These are phyloP conservation scores for Suillus decipiens DNA, from an alignment of 768 basidiomycete genomes.

Conservation along the genomic window DNA sequence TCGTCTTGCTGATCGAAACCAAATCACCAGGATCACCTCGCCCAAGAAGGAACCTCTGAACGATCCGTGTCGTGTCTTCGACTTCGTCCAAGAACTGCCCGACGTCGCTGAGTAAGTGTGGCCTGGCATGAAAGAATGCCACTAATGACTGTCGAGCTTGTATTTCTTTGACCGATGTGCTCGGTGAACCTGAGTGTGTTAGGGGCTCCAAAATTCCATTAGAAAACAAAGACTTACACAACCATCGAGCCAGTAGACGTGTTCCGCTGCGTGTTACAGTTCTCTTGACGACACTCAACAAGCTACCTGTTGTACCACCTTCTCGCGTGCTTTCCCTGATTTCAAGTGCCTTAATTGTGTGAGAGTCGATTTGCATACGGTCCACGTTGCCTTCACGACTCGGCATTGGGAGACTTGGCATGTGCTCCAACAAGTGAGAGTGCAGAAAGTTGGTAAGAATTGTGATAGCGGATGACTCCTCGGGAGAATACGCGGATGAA, in stretches of 20 bases:
- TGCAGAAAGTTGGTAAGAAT: slow-evolving; percentile 68
- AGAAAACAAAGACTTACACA: slow-evolving; percentile 55
- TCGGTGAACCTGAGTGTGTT: slow-evolving; percentile 70
- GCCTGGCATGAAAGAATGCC: slow-evolving; percentile 60
- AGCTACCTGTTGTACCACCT: slow-evolving; percentile 70
- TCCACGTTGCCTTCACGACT: slow-evolving; percentile 52
- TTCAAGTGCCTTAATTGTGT: slow-evolving; percentile 88
- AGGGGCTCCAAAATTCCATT: slow-evolving; percentile 12
- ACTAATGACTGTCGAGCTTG: slow-evolving; percentile 76
- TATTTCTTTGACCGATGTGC: slow-evolving; percentile 73
- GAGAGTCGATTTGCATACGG: slow-evolving; percentile 88
- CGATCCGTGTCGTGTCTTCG: slow-evolving; percentile 73
- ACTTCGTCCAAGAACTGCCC: slow-evolving; percentile 51
- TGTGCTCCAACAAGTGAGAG: slow-evolving; percentile 72
- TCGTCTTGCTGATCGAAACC: slow-evolving; percentile 60
- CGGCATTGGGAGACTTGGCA: slow-evolving; percentile 64
- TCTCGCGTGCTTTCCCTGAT: slow-evolving; percentile 75
- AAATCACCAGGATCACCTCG: slow-evolving; percentile 70
- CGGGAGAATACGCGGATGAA: slow-evolving; percentile 27
- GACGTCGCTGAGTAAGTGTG: slow-evolving; percentile 68
- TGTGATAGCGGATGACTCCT: slow-evolving; percentile 58
- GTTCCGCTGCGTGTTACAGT: slow-evolving; percentile 79
- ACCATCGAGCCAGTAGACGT: slow-evolving; percentile 71
- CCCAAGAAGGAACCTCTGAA: slow-evolving; percentile 74
- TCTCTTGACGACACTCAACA: slow-evolving; percentile 73